These are phyloP conservation scores for Achaetomium macrosporum DNA, from an alignment of 2,329 filamentous ascomycete genomes.

Conservation along the genomic window DNA sequence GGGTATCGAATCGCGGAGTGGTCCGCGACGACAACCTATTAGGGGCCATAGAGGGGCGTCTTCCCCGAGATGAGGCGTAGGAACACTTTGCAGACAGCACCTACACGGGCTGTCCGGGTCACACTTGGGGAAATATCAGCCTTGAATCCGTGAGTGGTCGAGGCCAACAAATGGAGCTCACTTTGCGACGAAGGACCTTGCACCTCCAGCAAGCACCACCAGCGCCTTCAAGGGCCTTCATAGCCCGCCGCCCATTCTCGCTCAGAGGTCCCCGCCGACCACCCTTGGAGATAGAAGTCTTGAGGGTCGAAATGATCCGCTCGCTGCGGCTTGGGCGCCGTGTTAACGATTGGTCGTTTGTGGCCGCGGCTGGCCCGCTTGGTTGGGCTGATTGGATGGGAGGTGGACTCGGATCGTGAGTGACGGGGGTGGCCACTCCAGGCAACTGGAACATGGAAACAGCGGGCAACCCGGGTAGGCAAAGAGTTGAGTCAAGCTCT, in stretches of 20 bases:
- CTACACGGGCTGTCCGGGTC: slow-evolving; percentile 27
- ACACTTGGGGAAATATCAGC: slow-evolving; percentile 19
- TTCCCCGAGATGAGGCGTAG: slow-evolving; percentile 27
- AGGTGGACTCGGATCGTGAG: not conserved
- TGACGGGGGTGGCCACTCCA: not conserved
- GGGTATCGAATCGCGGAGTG: slow-evolving; percentile 25
- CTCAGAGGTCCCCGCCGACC: slow-evolving; percentile 28
- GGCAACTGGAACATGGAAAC: slow-evolving; percentile 1
- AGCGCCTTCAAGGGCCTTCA: slow-evolving; percentile 26
- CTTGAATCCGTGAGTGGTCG: not conserved
- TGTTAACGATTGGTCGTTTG: slow-evolving; percentile 11
- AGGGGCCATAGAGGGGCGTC: slow-evolving; percentile 29
- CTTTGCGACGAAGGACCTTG: slow-evolving; percentile 28
- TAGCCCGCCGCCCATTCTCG: slow-evolving; percentile 27
- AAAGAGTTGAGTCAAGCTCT: slow-evolving; percentile 16
- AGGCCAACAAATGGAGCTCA: not conserved
- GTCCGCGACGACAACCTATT: slow-evolving; percentile 29
- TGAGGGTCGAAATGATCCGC: slow-evolving; percentile 22
- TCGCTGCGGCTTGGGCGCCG: slow-evolving; percentile 24
- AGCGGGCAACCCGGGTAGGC: slow-evolving; percentile 10
- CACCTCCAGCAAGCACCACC: slow-evolving; percentile 31
- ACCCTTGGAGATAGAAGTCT: slow-evolving; percentile 24
- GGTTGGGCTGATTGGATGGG: not conserved
- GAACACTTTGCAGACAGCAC: slow-evolving; percentile 27
- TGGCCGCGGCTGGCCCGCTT: not conserved